Evolutionary conservation across 768 basidiomycete species (phyloP).

Genomic region (Termitomyces sp.): DNA sequence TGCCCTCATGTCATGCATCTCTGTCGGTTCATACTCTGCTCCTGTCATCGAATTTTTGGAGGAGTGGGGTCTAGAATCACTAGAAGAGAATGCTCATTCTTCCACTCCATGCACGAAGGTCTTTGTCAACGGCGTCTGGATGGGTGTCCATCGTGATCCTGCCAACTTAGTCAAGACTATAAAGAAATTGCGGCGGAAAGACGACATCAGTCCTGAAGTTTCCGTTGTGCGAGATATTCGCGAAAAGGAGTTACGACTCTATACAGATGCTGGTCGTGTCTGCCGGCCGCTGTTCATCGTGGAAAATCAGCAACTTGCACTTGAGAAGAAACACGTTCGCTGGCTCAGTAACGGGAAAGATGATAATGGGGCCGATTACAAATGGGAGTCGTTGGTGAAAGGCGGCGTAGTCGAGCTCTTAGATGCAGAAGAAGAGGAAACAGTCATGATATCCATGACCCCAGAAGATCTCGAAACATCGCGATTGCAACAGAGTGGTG

Average conservation of each 20-base stretch:
- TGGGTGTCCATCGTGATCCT: conserved; percentile 96
- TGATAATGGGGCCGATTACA: conserved; percentile 61
- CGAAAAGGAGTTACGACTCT: conserved; percentile 89
- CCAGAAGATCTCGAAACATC: conserved; percentile 92
- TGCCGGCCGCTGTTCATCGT: conserved; percentile 98
- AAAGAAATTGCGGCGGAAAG: conserved; percentile 86
- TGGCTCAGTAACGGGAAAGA: conserved; percentile 56
- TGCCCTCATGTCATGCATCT: conserved; percentile 96
- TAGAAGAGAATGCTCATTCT: conserved; percentile 90
- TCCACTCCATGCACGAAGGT: conserved; percentile 87
- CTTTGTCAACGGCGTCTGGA: conserved; percentile 99
- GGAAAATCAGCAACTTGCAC: conserved; percentile 76
- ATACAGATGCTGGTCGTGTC: conserved; percentile 95
- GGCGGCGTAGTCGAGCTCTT: conserved; percentile 88
- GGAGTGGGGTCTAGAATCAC: conserved; percentile 94
- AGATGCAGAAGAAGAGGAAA: conserved; percentile 99
- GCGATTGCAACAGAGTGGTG: conserved; percentile 54
- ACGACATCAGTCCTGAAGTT: conserved; percentile 93
- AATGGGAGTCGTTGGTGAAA: conserved; percentile 83
- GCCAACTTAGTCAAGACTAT: conserved; percentile 89
- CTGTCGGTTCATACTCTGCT: conserved; percentile 92
- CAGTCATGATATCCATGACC: conserved; percentile 99
- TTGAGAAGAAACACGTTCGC: conserved; percentile 82
- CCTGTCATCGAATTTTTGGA: conserved; percentile 98
- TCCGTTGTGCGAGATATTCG: conserved; percentile 97